Base-by-base conservation (phyloP, 805 yeast species). In the Wickerhamiella bombiphila region DNA sequence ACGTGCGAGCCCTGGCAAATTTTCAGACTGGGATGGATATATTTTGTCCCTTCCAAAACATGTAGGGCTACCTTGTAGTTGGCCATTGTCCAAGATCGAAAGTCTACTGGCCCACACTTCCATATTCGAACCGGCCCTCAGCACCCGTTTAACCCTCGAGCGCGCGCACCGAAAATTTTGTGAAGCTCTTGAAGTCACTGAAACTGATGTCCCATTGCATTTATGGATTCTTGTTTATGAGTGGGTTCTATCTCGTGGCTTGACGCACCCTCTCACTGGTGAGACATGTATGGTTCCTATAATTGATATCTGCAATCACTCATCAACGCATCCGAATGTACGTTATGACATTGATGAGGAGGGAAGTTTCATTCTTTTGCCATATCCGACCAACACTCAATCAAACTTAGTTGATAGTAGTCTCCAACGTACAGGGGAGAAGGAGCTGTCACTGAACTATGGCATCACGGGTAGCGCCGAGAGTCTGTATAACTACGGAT, bases 221-320 rank as follows among this genome's bases (percentile, higher is more conserved):
- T 54, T 52, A 22, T 56, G 55, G 52, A 39, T 52, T 13, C 42
- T 57, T 16, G 56, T 58, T 5, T 61, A 59, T 29, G 53, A 53
- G 32, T 57, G 63, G 59, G 49, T 58, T 4, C 43, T 55, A 3
- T 59, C 65, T 18, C 47, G 66, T 11, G 43, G 53, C 2, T 38
- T 62, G 22, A 32, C 42, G 9, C 59, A 57, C 32, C 45, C 59
- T 1, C 46, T 48, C 3, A 42, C 43, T 3, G 41, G 38, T 5
- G 43, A 44, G 33, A 32, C 66, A 40, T 71, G 65, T 61, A 63
- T 73, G 42, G 72, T 72, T 3, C 79, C 79, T 0, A 45, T 69
- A 4, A 47, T 72, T 3, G 79, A 72, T 47, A 63, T 69, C 47
- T 72, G 65, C 19, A 71, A 72, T 50, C 77, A 71, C 44, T 28